Conservation (phyloP, 805 yeast genomes). For the Sugiyamaella smithiae region DNA sequence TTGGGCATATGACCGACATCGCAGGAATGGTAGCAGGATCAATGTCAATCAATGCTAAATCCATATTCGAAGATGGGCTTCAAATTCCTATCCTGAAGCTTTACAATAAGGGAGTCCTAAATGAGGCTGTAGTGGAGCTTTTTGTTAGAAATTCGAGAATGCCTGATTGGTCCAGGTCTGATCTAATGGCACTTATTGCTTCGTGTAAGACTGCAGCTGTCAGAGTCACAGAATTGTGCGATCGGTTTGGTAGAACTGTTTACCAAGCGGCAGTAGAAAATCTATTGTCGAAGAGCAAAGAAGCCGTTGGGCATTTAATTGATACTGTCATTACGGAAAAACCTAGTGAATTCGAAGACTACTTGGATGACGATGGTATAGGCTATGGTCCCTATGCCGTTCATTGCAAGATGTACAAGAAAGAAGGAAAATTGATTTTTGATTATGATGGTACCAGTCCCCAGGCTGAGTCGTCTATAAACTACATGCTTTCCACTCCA, state of each 20-base stretch:
- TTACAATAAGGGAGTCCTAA: background rate
- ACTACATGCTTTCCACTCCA: background rate
- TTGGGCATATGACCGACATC: background rate
- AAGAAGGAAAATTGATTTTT: background rate
- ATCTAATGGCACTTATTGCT: background rate
- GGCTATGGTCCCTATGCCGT: background rate
- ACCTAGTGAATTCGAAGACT: background rate
- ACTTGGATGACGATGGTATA: background rate
- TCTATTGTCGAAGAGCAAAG: background rate
- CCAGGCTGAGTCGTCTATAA: background rate
- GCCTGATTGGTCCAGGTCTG: background rate
- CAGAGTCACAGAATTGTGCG: background rate
- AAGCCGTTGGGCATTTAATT: background rate
- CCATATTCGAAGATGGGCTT: background rate
- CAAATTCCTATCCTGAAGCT: background rate
- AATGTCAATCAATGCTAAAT: background rate
- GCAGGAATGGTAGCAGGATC: background rate
- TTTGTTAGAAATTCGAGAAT: background rate
- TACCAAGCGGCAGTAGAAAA: background rate
- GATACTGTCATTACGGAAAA: background rate
- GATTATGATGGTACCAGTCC: background rate
- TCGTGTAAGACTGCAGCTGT: background rate
- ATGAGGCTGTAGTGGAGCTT: background rate
- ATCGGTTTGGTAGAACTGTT: background rate
- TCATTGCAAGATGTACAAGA: background rate